Evolutionary conservation across 129 eudicot genomes (phyloP).

Genomic region (Centrapalus pauciflorus): DNA sequence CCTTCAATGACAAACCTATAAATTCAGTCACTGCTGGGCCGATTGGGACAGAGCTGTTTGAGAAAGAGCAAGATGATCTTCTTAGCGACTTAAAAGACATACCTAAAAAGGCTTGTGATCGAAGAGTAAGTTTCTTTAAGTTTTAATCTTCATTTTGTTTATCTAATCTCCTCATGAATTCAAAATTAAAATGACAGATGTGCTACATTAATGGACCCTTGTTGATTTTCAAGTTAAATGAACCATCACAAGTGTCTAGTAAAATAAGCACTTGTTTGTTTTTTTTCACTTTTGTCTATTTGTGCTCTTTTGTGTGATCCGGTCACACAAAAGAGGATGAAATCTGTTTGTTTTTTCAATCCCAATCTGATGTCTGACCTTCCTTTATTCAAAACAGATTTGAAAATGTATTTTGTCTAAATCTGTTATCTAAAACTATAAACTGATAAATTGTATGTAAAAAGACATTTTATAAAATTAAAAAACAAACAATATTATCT

Average conservation of each 20-base stretch:
- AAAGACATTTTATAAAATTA: too few species aligned
- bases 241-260: background rate
- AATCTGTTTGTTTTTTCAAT: too few species aligned
- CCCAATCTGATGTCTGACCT: too few species aligned
- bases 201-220: background rate
- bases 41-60: constrained; percentile 83
- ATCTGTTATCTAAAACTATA: too few species aligned
- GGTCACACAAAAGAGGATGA: too few species aligned
- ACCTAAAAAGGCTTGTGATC: constrained; percentile 99
- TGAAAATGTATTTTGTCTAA: too few species aligned
- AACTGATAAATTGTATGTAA: too few species aligned
- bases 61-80: constrained; percentile 93
- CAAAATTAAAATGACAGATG: background rate
- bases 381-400: too few species aligned
- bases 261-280: too few species aligned
- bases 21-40: constrained; percentile 67
- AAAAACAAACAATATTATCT: too few species aligned
- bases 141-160: background rate
- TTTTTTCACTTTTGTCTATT: too few species aligned
- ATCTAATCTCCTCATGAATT: background rate
- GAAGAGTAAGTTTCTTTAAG: constrained; percentile 56
- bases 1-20: constrained; percentile 91
- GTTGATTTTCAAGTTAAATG: background rate
- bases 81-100: constrained; percentile 82
- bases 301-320: too few species aligned